Evolutionary conservation across 2,329 filamentous ascomycete species (phyloP), one percentile per base, ranked within the genome.

Genomic region (Keithomyces neogunnii): DNA sequence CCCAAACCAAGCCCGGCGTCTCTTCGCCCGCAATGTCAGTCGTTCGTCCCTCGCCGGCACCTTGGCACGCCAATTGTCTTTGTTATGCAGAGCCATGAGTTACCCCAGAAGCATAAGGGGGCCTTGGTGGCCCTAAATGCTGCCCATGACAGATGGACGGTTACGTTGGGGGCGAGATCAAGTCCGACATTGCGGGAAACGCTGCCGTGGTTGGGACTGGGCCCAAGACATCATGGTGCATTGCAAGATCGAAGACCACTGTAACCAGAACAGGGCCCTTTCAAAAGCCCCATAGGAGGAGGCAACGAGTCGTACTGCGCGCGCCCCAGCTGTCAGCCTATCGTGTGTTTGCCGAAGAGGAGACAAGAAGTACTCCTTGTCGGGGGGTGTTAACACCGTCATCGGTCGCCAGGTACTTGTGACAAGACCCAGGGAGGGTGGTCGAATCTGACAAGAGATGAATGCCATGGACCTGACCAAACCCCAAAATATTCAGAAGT

Each of bases 341-440:
- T 59, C 60, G 53, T 63, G 59, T 61, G 62, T 65, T 62, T 65
- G 63, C 63, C 63, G 63, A 64, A 57, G 62, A 60, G 60, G 45
- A 36, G 43, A 51, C 45, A 19, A 29, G 9, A 36, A 35, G 43
- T 32, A 45, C 47, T 50, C 47, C 51, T 47, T 36, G 45, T 47
- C 47, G 31, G 42, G 36, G n/a, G 39, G 52, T 48, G 47, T 30
- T 49, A 44, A 31, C 39, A 45, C 44, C 47, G 31, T 47, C 51
- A 49, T 19, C 19, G 19, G 42, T 33, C 51, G 47, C 50, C 56
- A 57, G 59, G 61, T 63, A 62, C 58, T 49, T 48, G 62, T 57
- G 59, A 64, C 62, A 55, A 58, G 56, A 50, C 53, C 57, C 48
- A 50, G 45, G 33, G 47, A 38, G 49, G 33, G 49, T 43, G 49